Conservation (phyloP, 768 basidiomycete genomes). For the Kockovaella imperatae region DNA sequence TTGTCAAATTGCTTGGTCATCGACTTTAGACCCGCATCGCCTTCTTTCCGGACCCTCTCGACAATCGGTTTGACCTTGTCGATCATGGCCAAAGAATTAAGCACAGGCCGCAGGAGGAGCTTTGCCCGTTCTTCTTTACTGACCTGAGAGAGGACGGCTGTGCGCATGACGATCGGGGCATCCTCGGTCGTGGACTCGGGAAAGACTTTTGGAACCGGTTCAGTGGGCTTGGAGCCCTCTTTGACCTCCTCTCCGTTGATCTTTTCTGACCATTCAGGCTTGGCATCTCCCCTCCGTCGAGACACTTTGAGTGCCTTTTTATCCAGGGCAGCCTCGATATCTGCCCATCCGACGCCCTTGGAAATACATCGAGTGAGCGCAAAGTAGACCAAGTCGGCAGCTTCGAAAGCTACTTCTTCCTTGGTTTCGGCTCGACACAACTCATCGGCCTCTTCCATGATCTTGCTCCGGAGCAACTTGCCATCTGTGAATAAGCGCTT, state of each 20-base stretch:
- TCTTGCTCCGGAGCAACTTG: slow-evolving; percentile 77
- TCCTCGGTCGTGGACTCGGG: slow-evolving; percentile 19
- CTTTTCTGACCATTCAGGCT: slow-evolving; percentile 63
- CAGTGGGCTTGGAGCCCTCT: slow-evolving; percentile 31
- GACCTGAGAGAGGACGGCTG: slow-evolving; percentile 53
- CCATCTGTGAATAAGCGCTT: slow-evolving; percentile 73
- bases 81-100: slow-evolving; percentile 80
- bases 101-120: slow-evolving; percentile 79
- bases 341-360: slow-evolving; percentile 69
- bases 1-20: slow-evolving; percentile 92
- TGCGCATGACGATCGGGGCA: slow-evolving; percentile 64
- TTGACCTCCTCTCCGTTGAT: slow-evolving; percentile 24
- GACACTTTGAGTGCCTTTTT: slow-evolving; percentile 77
- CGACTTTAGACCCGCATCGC: slow-evolving; percentile 78
- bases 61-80: slow-evolving; percentile 90
- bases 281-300: slow-evolving; percentile 82
- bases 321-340: slow-evolving; percentile 78
- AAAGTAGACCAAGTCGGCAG: slow-evolving; percentile 92
- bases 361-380: slow-evolving; percentile 74
- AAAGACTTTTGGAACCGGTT: slow-evolving; percentile 39
- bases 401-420: slow-evolving; percentile 85
- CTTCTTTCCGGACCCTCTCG: slow-evolving; percentile 68
- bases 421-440: slow-evolving; percentile 65
- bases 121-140: slow-evolving; percentile 53
- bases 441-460: slow-evolving; percentile 97